Conservation (phyloP, 2,329 filamentous ascomycete species). For the Pseudogymnoascus sp. region DNA sequence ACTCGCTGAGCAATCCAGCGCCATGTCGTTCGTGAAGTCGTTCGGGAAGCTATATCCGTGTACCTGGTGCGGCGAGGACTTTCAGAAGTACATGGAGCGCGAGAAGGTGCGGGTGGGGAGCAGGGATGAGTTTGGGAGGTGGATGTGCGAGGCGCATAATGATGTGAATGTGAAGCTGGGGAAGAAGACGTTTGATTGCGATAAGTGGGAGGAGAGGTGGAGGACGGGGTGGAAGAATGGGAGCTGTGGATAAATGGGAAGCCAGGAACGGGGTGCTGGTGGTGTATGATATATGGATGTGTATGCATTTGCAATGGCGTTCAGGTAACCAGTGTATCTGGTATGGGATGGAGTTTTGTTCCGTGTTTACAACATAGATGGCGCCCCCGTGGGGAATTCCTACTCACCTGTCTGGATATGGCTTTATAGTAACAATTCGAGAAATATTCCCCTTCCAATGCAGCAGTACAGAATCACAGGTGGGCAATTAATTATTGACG, state of each 20-base stretch:
- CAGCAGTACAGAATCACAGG: not conserved
- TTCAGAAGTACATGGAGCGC: constrained; percentile 69
- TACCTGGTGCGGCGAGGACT: constrained; percentile 91
- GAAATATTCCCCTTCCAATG: not conserved
- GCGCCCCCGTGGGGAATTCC: not conserved
- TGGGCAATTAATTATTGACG: not conserved
- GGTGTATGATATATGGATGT: not conserved
- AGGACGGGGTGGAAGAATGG: constrained; percentile 76
- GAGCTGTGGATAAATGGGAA: constrained; percentile 17
- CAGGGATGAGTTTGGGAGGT: constrained; percentile 66
- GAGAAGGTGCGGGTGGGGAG: constrained; percentile 51
- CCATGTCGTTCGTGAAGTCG: constrained; percentile 67
- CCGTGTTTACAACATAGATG: not conserved
- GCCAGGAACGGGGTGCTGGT: not conserved
- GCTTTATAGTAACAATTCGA: not conserved
- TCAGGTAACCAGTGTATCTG: not conserved
- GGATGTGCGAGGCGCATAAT: constrained; percentile 83
- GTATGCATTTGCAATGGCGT: not conserved
- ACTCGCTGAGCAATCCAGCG: constrained; percentile 63
- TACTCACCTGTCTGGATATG: not conserved
- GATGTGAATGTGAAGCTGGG: constrained; percentile 84
- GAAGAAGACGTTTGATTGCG: constrained; percentile 86
- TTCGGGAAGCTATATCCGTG: constrained; percentile 90
- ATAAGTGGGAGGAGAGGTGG: constrained; percentile 89
- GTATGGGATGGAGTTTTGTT: not conserved